A percentile compares a stretch with the other conserved stretches of the same genome.
Evolutionary conservation across 345 rosid species (phyloP).

Genomic region (Hibiscus syriacus): DNA sequence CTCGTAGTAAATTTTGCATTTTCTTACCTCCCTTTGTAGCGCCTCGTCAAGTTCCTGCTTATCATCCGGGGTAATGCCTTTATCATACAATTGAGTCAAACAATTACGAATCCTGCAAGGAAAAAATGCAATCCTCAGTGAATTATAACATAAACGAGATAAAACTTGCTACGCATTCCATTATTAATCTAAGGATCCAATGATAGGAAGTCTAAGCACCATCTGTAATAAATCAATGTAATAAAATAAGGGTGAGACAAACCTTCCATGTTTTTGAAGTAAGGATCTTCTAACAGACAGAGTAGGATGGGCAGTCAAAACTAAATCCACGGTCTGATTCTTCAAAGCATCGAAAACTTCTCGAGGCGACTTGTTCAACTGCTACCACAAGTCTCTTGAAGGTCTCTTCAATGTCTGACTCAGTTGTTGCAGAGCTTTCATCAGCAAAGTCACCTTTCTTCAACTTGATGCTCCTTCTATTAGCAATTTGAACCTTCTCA

Average conservation of each 20-base stretch:
- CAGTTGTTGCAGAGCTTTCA: slow-evolving; percentile 75
- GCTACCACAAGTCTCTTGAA: slow-evolving; percentile 66
- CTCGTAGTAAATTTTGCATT: not conserved
- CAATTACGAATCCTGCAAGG: slow-evolving; percentile 67
- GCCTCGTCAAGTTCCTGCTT: slow-evolving; percentile 99
- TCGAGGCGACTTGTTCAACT: slow-evolving; percentile 78
- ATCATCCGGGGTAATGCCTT: slow-evolving; percentile 94
- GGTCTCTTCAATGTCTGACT: slow-evolving; percentile 93
- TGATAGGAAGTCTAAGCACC: not conserved
- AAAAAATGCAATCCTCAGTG: not conserved
- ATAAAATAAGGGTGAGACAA: slow-evolving; percentile 8
- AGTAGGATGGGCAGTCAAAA: slow-evolving; percentile 98
- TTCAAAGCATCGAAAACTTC: slow-evolving; percentile 90
- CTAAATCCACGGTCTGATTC: slow-evolving; percentile 94
- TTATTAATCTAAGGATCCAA: too few species aligned
- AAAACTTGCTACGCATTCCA: not conserved
- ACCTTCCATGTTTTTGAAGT: slow-evolving; percentile 98
- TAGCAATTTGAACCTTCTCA: slow-evolving; percentile 96
- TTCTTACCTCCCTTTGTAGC: slow-evolving; percentile 77
- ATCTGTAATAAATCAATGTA: not conserved
- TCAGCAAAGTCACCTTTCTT: slow-evolving; percentile 88
- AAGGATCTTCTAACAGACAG: slow-evolving; percentile 92
- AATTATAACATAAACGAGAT: not conserved
- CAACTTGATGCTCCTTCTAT: slow-evolving; percentile 67
- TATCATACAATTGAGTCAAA: slow-evolving; percentile 84